Base-by-base conservation (phyloP, 129 eudicot species). In the Arctium lappa region DNA sequence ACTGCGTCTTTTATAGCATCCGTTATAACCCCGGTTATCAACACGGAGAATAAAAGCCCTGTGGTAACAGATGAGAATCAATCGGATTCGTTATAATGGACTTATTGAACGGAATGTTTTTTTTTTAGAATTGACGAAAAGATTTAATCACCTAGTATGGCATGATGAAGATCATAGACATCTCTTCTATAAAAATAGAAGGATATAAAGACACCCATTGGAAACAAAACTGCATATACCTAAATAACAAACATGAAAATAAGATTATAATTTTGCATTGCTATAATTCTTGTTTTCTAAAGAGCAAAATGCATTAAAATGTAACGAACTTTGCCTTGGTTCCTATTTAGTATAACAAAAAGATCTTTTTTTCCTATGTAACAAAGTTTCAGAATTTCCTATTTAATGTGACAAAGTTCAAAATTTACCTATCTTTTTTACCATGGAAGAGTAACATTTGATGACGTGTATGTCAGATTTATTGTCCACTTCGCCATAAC, bases 81-180 rank as follows among this genome's bases (percentile, higher is more conserved):
- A 12, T 71, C 18, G 29, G 70, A 77, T 34, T 76, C 78, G 27
- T 3, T 38, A 76, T 42, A 42, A 13, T 31, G 22, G 6, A 31
- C 16, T 31, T 1, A 50, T 60, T 36, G 5, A 29, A 36, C 6
- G 22, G 18, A 39, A 29, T 12, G 27, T 22, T 22, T 22, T 22
- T 22, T 22, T 22, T 13, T 79, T 34, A 29, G 37, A 76, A 30
- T 22, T 76, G 44, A 1, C 13, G 30, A 66, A 22, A 29, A 81
- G 29, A 72, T 71, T 56, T 76, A 9, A 72, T 84, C 86, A 92
- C 97, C 99, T 86, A 95, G 75, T 39, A 91, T 74, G 71, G 95
- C 97, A 86, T 93, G 97, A 88, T 95, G 99, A 87, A 95, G 92
- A 91, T 95, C 99, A 77, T 93, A 93, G 74, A 95, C 98, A 85